Evolutionary conservation across 768 basidiomycete species (phyloP).

Genomic region (Lentinula sp.): DNA sequence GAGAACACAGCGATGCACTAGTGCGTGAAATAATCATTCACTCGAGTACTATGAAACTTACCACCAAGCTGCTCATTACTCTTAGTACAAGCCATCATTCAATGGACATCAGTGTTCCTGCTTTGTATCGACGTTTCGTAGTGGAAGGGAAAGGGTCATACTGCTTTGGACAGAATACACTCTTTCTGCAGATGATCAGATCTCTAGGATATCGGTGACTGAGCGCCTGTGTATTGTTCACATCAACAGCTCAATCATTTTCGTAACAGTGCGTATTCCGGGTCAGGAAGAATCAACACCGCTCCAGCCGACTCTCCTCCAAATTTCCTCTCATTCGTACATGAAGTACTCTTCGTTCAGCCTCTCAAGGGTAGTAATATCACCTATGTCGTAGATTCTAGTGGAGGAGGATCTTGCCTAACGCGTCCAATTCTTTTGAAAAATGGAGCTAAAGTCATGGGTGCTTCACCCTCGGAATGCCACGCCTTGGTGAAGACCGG

Average conservation of each 20-base stretch:
- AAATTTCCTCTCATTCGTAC: slow-evolving; percentile 12
- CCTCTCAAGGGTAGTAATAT: slow-evolving; percentile 11
- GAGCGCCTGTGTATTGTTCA: not conserved
- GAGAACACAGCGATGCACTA: slow-evolving; percentile 34
- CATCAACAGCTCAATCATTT: not conserved
- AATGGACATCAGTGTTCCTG: slow-evolving; percentile 20
- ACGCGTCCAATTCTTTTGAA: slow-evolving; percentile 14
- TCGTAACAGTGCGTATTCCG: slow-evolving; percentile 10
- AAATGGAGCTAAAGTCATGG: slow-evolving; percentile 11
- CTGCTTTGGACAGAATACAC: slow-evolving; percentile 23
- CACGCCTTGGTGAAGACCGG: slow-evolving; percentile 10
- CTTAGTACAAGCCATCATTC: slow-evolving; percentile 17
- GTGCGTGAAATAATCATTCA: slow-evolving; percentile 15
- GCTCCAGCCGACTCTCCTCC: slow-evolving; percentile 3
- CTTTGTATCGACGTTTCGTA: slow-evolving; percentile 17
- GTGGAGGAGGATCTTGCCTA: slow-evolving; percentile 8
- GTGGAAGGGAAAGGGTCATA: slow-evolving; percentile 19
- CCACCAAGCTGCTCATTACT: too few relatives aligned
- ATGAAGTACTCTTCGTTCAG: slow-evolving; percentile 18
- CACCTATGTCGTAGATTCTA: slow-evolving; percentile 17
- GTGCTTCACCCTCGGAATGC: slow-evolving; percentile 12
- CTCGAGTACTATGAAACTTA: not conserved
- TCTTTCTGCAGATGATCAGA: slow-evolving; percentile 21
- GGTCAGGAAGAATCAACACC: slow-evolving; percentile 14
- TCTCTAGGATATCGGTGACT: slow-evolving; percentile 23